These are phyloP conservation scores for Puccinellia tenuiflora DNA, from an alignment of 176 grass and related monocot species.

Conservation along the genomic window DNA sequence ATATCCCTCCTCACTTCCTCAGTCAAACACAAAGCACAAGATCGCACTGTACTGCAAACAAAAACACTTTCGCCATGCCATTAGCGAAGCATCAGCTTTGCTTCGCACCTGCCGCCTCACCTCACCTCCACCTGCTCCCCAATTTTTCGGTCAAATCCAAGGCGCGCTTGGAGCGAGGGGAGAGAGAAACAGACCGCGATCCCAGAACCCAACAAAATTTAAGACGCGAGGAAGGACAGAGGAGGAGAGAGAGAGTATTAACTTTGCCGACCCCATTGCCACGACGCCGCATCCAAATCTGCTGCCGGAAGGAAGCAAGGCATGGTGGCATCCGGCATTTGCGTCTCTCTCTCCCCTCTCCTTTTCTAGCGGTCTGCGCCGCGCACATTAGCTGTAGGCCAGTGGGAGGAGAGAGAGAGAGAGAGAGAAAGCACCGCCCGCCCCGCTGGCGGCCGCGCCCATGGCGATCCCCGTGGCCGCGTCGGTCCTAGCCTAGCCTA, in stretches of 20 bases:
- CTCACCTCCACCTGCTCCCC: conserved; percentile 31
- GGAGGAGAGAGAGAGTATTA: neutral
- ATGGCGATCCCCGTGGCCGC: conserved; percentile 35
- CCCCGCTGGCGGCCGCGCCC: neutral
- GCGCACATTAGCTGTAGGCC: conserved; percentile 1
- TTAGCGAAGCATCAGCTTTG: neutral
- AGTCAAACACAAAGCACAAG: conserved; percentile 14
- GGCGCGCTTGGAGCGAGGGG: conserved; percentile 19
- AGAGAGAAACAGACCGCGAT: neutral
- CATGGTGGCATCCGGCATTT: conserved; percentile 27
- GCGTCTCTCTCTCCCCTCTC: neutral
- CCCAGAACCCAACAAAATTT: conserved; percentile 25
- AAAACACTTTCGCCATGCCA: neutral
- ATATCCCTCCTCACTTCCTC: neutral
- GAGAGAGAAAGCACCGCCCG: neutral
- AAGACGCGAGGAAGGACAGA: neutral
- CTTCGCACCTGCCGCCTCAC: neutral
- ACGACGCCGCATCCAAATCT: conserved; percentile 32
- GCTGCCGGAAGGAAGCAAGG: conserved; percentile 26
- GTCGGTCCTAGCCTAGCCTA: neutral
- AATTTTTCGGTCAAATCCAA: conserved; percentile 23
- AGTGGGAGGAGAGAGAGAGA: neutral
- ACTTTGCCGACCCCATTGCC: neutral
- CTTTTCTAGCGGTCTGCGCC: conserved; percentile 3
- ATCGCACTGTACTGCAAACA: neutral